These are phyloP conservation scores for Aspergillus sp. DNA, from an alignment of 2,329 filamentous ascomycete genomes.

Conservation along the genomic window DNA sequence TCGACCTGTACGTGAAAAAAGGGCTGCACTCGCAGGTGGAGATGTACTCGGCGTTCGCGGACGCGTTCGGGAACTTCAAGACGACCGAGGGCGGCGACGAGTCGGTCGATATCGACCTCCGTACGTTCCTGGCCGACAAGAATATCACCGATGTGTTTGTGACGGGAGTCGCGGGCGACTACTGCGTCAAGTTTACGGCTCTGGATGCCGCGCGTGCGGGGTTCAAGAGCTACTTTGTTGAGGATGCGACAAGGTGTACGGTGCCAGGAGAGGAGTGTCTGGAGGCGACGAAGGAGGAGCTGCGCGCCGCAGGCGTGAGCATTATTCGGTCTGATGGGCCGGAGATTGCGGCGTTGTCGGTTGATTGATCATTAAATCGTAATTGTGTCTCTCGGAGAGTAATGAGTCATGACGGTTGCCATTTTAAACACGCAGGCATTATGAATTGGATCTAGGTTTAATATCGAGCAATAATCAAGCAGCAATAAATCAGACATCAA, in stretches of 20 bases:
- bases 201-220: conserved; percentile 73
- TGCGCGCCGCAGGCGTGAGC: conserved; percentile 60
- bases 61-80: conserved; percentile 63
- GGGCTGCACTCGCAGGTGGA: conserved; percentile 73
- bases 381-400: too few species aligned
- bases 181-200: conserved; percentile 81
- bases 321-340: conserved; percentile 59
- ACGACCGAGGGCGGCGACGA: conserved; percentile 25
- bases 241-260: conserved; percentile 76
- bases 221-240: conserved; percentile 72
- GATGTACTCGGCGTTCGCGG: conserved; percentile 92
- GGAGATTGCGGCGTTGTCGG: conserved; percentile 55
- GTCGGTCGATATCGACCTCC: conserved; percentile 59
- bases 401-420: too few species aligned
- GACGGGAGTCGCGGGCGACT: conserved; percentile 83
- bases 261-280: conserved; percentile 54
- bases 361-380: not conserved
- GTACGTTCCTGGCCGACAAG: conserved; percentile 53
- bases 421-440: too few species aligned
- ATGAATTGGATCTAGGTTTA: too few species aligned
- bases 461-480: not conserved
- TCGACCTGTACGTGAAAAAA: conserved; percentile 75
- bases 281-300: conserved; percentile 54
- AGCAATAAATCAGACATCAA: not conserved
- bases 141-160: conserved; percentile 77